These are phyloP conservation scores for Starmerella floricola DNA, from an alignment of 805 yeast species.

Conservation along the genomic window DNA sequence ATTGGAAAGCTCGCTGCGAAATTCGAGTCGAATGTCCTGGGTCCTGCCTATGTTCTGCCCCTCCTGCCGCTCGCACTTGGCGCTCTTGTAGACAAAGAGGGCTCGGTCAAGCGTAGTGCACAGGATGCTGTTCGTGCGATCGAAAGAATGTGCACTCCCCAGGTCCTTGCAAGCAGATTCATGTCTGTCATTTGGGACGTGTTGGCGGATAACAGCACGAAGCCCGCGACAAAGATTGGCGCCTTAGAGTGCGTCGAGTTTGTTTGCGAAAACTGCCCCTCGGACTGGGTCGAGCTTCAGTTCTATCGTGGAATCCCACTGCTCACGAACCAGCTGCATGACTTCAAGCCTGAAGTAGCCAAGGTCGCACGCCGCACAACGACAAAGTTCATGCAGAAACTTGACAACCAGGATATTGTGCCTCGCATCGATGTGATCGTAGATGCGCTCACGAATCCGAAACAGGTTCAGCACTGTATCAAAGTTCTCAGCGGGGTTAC, in stretches of 20 bases:
- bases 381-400: slow-evolving; percentile 57
- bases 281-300: slow-evolving; percentile 70
- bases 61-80: slow-evolving; percentile 57
- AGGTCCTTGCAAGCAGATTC: slow-evolving; percentile 63
- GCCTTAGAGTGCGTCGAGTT: slow-evolving; percentile 64
- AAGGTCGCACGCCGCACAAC: slow-evolving; percentile 66
- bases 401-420: slow-evolving; percentile 85
- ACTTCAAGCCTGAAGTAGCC: slow-evolving; percentile 91
- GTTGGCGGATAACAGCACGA: slow-evolving; percentile 61
- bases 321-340: slow-evolving; percentile 80
- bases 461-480: slow-evolving; percentile 77
- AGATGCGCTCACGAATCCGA: slow-evolving; percentile 82
- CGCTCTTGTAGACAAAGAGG: slow-evolving; percentile 74
- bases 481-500: slow-evolving; percentile 85
- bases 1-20: slow-evolving; percentile 46
- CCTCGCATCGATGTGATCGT: slow-evolving; percentile 77
- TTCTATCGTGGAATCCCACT: slow-evolving; percentile 73
- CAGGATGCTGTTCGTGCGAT: slow-evolving; percentile 62
- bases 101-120: slow-evolving; percentile 75
- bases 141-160: slow-evolving; percentile 58
- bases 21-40: slow-evolving; percentile 52
- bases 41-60: slow-evolving; percentile 59
- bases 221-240: slow-evolving; percentile 83
- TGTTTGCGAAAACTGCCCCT: slow-evolving; percentile 65
- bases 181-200: slow-evolving; percentile 50